These are phyloP conservation scores for Teratosphaeria epicoccoides DNA, from an alignment of 2,329 filamentous ascomycete genomes.

Conservation along the genomic window DNA sequence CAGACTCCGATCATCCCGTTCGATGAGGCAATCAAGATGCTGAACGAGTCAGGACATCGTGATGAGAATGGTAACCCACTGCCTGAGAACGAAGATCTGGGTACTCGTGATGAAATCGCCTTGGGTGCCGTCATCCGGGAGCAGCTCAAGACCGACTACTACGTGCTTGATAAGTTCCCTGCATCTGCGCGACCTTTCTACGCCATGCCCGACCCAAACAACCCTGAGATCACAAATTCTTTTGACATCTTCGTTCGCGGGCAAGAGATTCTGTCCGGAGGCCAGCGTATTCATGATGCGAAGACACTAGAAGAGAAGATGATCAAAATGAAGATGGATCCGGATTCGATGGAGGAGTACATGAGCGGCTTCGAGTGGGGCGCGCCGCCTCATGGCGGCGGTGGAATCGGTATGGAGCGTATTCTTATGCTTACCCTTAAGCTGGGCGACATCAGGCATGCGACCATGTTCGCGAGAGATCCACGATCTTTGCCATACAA, in stretches of 20 bases:
- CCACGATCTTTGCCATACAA: constrained; percentile 72
- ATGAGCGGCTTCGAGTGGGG: constrained; percentile 80
- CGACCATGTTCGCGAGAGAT: constrained; percentile 77
- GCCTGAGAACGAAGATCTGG: constrained; percentile 66
- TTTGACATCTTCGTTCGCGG: constrained; percentile 93
- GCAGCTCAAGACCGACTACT: constrained; percentile 82
- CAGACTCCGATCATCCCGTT: constrained; percentile 76
- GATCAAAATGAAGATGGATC: constrained; percentile 62
- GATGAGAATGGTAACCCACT: constrained; percentile 65
- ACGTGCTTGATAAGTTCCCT: constrained; percentile 89
- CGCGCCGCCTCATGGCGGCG: constrained; percentile 79
- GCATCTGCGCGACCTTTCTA: constrained; percentile 78
- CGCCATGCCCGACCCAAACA: constrained; percentile 68
- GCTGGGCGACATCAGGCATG: constrained; percentile 79
- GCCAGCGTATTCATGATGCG: constrained; percentile 82
- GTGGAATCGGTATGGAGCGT: constrained; percentile 81
- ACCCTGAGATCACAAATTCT: constrained; percentile 70
- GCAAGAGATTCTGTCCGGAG: constrained; percentile 84
- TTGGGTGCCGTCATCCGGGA: constrained; percentile 76
- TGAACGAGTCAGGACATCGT: constrained; percentile 66
- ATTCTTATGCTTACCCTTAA: constrained; percentile 77
- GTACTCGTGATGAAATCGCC: constrained; percentile 76
- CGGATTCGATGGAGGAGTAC: constrained; percentile 81
- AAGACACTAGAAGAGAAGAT: constrained; percentile 66
- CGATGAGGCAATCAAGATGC: constrained; percentile 64